Evolutionary conservation across 2,329 filamentous ascomycete species (phyloP).

Genomic region (Colletotrichum sojae): DNA sequence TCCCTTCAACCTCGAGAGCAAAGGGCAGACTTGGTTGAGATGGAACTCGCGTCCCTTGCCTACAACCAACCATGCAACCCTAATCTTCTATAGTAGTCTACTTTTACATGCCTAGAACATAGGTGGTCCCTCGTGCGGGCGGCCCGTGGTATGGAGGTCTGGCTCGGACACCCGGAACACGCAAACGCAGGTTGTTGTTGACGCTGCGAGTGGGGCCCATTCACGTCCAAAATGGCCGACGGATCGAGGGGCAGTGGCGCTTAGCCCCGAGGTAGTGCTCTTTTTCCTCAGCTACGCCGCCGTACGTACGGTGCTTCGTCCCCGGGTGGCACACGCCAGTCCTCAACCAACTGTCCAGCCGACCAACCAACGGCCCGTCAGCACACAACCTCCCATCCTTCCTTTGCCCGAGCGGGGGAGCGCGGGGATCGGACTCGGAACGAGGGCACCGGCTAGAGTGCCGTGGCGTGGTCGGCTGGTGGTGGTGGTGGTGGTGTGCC

Average conservation of each 20-base stretch:
- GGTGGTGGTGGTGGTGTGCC: conserved; percentile 14
- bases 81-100: background rate
- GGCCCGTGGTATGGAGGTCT: conserved; percentile 17
- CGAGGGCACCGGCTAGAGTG: conserved; percentile 8
- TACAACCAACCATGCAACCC: too few species aligned
- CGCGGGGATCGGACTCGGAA: conserved; percentile 30
- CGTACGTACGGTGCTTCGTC: background rate
- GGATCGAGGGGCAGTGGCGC: background rate
- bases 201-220: conserved; percentile 10
- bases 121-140: conserved; percentile 20
- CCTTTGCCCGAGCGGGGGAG: conserved; percentile 21
- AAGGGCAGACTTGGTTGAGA: background rate
- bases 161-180: conserved; percentile 21
- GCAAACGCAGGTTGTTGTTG: conserved; percentile 9
- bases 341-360: background rate
- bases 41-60: background rate
- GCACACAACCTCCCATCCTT: background rate
- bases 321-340: background rate
- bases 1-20: background rate
- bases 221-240: conserved; percentile 5
- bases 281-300: too few species aligned
- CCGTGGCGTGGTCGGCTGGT: conserved; percentile 15
- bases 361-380: background rate
- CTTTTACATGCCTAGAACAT: background rate
- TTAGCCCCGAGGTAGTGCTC: too few species aligned